A percentile compares a stretch with the other conserved stretches of the same genome.
These are phyloP conservation scores for Naematelia aurantialba DNA, from an alignment of 768 basidiomycete genomes.

Conservation along the genomic window DNA sequence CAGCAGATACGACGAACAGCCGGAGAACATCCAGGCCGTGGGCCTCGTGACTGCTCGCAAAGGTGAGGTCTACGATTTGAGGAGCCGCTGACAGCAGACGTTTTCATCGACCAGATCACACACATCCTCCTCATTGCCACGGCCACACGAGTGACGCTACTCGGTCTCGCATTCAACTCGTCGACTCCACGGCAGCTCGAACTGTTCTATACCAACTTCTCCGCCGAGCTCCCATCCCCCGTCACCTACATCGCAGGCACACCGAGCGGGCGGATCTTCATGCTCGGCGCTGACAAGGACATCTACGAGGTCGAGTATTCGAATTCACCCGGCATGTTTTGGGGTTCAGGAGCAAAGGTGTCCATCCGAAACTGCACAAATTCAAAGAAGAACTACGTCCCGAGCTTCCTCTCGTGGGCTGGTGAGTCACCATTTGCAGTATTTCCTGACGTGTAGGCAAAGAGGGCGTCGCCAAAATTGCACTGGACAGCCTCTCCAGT, in stretches of 20 bases:
- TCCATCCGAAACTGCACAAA: slow-evolving; percentile 83
- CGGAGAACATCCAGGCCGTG: slow-evolving; percentile 83
- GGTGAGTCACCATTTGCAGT: slow-evolving; percentile 55
- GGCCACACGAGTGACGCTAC: slow-evolving; percentile 71
- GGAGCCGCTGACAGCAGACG: slow-evolving; percentile 44
- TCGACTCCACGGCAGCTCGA: slow-evolving; percentile 69
- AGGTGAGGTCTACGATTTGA: slow-evolving; percentile 20
- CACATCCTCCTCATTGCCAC: slow-evolving; percentile 87
- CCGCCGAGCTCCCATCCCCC: slow-evolving; percentile 55
- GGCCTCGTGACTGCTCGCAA: slow-evolving; percentile 69
- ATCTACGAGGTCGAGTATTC: slow-evolving; percentile 91
- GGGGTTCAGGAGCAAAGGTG: slow-evolving; percentile 62
- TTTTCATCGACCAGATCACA: slow-evolving; percentile 91
- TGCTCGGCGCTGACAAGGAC: slow-evolving; percentile 76
- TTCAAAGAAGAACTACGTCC: slow-evolving; percentile 72
- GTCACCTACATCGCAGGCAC: slow-evolving; percentile 82
- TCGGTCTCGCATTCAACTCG: slow-evolving; percentile 59
- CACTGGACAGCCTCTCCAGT: slow-evolving; percentile 40
- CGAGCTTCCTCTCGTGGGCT: slow-evolving; percentile 63
- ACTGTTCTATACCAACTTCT: slow-evolving; percentile 84
- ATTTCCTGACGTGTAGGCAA: slow-evolving; percentile 18
- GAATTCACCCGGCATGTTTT: slow-evolving; percentile 84
- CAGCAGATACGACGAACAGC: slow-evolving; percentile 84
- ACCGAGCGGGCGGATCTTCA: slow-evolving; percentile 79
- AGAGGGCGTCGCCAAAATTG: slow-evolving; percentile 42